A percentile compares a stretch with the other conserved stretches of the same genome.
These are phyloP conservation scores for Tausonia pullulans DNA, from an alignment of 1,284 basidiomycete genomes.

Conservation along the genomic window DNA sequence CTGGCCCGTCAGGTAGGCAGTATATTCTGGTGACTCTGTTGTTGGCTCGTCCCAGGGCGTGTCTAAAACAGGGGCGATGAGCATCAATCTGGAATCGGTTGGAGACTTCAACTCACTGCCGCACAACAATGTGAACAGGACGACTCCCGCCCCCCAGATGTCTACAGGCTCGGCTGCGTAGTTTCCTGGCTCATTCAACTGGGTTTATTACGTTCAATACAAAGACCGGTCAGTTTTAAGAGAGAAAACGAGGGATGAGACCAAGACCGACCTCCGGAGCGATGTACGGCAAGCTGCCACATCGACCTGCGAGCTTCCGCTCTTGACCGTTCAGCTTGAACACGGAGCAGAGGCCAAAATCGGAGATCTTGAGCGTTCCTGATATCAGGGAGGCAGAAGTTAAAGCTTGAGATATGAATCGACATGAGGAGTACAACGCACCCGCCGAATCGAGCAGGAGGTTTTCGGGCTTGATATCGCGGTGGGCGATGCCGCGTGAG, in stretches of 20 bases:
- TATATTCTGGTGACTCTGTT: conserved; percentile 61
- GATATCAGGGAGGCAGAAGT: neutral
- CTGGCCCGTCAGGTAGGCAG: conserved; percentile 60
- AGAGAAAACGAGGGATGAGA: neutral
- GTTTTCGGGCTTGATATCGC: conserved; percentile 96
- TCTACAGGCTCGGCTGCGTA: conserved; percentile 90
- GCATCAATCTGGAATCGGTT: neutral
- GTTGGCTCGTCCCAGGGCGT: conserved; percentile 98
- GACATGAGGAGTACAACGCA: conserved; percentile 25
- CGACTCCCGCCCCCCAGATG: conserved; percentile 93
- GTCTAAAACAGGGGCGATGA: conserved; percentile 41
- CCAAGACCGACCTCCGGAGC: conserved; percentile 64
- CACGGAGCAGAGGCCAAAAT: conserved; percentile 89
- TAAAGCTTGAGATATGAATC: neutral
- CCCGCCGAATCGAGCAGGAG: conserved; percentile 68
- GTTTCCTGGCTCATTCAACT: conserved; percentile 35
- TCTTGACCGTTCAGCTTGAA: conserved; percentile 82
- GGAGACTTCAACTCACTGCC: conserved; percentile 56
- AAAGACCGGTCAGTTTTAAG: neutral
- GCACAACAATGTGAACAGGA: conserved; percentile 79
- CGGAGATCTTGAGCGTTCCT: conserved; percentile 71
- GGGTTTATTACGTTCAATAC: conserved; percentile 17
- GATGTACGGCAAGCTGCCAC: conserved; percentile 90
- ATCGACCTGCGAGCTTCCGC: conserved; percentile 64
- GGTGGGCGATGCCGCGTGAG: conserved; percentile 79